Conservation (phyloP, 2,329 filamentous ascomycete genomes). For the Penicillium capsulatum region DNA sequence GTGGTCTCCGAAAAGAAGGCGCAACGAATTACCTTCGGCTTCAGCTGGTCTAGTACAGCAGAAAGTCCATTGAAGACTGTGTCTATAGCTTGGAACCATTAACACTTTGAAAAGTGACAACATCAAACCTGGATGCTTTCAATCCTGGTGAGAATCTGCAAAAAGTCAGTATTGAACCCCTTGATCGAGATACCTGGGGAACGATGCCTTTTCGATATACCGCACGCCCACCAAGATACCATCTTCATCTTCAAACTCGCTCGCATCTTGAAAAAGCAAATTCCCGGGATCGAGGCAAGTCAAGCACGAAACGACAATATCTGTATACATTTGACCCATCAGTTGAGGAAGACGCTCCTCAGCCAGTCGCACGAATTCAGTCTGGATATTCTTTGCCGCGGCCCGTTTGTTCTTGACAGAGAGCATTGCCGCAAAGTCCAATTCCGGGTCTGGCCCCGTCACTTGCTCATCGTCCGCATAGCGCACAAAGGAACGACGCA, state of each 20-base stretch:
- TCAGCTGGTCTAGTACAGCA: no score
- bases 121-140: no score
- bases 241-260: slow-evolving; percentile 6
- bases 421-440: no score
- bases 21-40: no score
- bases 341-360: neutral
- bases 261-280: neutral
- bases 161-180: neutral
- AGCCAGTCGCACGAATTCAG: neutral
- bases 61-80: no score
- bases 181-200: neutral
- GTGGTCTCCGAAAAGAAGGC: no score
- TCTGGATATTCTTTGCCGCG: no score
- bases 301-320: slow-evolving; percentile 5
- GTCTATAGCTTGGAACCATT: no score
- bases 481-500: slow-evolving; percentile 5
- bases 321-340: slow-evolving; percentile 1
- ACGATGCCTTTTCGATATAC: slow-evolving; percentile 8
- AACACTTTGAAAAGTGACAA: no score
- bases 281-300: slow-evolving; percentile 1
- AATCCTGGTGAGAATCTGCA: no score
- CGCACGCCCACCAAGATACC: slow-evolving; percentile 5
- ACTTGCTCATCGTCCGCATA: neutral
- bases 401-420: neutral
- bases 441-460: neutral